Base-by-base conservation (phyloP, 441 rosid genomes). In the Populus hybrid region DNA sequence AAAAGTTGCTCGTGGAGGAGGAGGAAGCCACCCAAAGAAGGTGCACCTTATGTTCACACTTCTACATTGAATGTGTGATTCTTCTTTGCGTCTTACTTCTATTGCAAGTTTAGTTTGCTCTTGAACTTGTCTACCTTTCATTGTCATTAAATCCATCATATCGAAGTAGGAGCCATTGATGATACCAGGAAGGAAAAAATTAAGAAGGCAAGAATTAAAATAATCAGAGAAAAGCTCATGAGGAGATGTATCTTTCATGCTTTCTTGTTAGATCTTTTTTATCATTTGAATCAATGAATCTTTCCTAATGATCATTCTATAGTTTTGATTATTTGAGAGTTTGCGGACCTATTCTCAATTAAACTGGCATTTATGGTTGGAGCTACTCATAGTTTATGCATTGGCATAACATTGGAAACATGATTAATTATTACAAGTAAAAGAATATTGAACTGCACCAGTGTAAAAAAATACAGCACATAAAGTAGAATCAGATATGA, bases 11-110 rank as follows among this genome's bases (percentile, higher is more conserved):
- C 32, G 89, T 96, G 82, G 98, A 93, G 85, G 99, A 96, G 86
- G 98, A 96, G 87, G 99, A 94, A 88, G 97, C 96, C 81, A 94
- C 96, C 65, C 94, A 81, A 80, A 91, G 88, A 87, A 94, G 96
- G 99, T 93, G 80, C 46, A 34, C 81, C 76, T 67, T 30, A 26
- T 40, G 6, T 71, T 50, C 59, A 67, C 28, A 67, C 70, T 81
- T 63, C 10, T 65, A 23, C 54, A 10, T 26, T 74, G 26, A 16
- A 26, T 54, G 26, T 8, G 4, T 77, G 59, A 63, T 54, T 54
- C 63, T 77, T 12, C 67, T 21, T 57, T 70, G 26, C 7, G 5
- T 36, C 0, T 42, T 24, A 50, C 30, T 28, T 24, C 0, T 35
- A 16, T n/a, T 26, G 30, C 57, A 11, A 69, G 50, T 75, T 38